A percentile compares a stretch with the other conserved stretches of the same genome.
phyloP scores from a whole-genome alignment of 2,329 filamentous ascomycete species.

The Didymellaceae sp. region DNA sequence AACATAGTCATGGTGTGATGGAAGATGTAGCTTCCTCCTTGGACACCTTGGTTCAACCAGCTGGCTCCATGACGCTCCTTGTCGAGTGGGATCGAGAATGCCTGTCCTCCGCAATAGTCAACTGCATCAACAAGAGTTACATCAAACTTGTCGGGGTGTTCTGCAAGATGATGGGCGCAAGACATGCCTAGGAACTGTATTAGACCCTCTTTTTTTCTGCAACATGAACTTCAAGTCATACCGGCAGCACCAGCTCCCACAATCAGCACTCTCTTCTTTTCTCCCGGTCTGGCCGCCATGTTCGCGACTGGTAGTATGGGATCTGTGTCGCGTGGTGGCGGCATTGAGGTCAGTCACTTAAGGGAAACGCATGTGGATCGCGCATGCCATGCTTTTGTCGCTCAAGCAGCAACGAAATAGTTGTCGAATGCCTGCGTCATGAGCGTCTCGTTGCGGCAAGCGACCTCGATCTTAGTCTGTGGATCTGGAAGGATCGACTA shows the following conservation, averaged over 20 bases:
- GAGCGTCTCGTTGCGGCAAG: conserved; percentile 36
- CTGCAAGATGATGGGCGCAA: conserved; percentile 70
- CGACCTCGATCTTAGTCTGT: background rate
- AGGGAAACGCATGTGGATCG: background rate
- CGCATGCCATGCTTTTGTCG: conserved; percentile 10
- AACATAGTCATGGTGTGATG: conserved; percentile 73
- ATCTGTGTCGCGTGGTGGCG: conserved; percentile 31
- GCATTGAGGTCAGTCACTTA: conserved; percentile 23
- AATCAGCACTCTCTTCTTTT: conserved; percentile 48
- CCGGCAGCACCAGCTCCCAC: conserved; percentile 52
- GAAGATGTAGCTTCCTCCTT: conserved; percentile 70
- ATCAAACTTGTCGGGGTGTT: conserved; percentile 70
- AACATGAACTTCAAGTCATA: conserved; percentile 21
- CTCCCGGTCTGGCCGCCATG: conserved; percentile 37
- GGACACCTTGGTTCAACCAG: conserved; percentile 69
- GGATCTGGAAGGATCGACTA: conserved; percentile 4
- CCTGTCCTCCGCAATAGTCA: conserved; percentile 66
- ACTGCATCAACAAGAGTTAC: conserved; percentile 63
- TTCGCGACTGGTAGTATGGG: conserved; percentile 42
- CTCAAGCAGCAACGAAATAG: conserved; percentile 19
- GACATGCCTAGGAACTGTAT: conserved; percentile 57
- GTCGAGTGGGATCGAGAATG: conserved; percentile 64
- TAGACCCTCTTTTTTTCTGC: background rate
- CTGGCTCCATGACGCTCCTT: conserved; percentile 62
- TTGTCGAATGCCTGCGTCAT: conserved; percentile 41